Evolutionary conservation across 1,139 yeast genomes (phyloP).

Genomic region (Geotrichum carabidarum): DNA sequence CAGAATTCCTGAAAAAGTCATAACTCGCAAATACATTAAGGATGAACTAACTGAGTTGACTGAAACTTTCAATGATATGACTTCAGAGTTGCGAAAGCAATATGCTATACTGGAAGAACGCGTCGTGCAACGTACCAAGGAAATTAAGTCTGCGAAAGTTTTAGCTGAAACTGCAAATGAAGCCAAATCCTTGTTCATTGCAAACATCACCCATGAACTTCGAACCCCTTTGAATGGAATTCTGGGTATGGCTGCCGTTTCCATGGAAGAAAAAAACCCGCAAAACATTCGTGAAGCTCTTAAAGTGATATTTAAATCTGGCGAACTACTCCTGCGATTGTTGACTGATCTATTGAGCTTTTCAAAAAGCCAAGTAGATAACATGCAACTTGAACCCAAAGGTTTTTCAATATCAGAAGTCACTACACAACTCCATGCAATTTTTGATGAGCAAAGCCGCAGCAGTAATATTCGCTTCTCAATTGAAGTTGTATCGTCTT

Average conservation of each 20-base stretch:
- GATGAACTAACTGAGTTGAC: conserved; percentile 89
- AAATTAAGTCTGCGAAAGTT: conserved; percentile 53
- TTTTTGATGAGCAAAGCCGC: conserved; percentile 77
- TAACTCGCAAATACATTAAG: conserved; percentile 40
- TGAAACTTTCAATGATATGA: conserved; percentile 89
- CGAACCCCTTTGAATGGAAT: conserved; percentile 92
- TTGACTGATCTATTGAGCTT: conserved; percentile 81
- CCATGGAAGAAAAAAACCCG: conserved; percentile 76
- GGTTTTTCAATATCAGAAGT: conserved; percentile 69
- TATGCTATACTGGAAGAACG: conserved; percentile 82
- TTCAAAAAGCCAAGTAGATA: conserved; percentile 69
- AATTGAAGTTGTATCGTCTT: conserved; percentile 42
- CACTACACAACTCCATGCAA: conserved; percentile 77
- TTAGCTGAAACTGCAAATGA: conserved; percentile 68
- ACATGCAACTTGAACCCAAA: conserved; percentile 73
- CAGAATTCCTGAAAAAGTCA: conserved; percentile 35
- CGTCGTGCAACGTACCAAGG: conserved; percentile 80
- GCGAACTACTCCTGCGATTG: conserved; percentile 77
- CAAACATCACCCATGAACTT: conserved; percentile 87
- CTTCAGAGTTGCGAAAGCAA: conserved; percentile 80
- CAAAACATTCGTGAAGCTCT: conserved; percentile 61
- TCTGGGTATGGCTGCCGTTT: conserved; percentile 87
- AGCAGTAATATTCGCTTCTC: conserved; percentile 59
- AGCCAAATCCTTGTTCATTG: conserved; percentile 88
- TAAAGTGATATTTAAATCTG: conserved; percentile 76